Base-by-base conservation (phyloP, 169 alveolate species). In the Cytauxzoon felis region DNA sequence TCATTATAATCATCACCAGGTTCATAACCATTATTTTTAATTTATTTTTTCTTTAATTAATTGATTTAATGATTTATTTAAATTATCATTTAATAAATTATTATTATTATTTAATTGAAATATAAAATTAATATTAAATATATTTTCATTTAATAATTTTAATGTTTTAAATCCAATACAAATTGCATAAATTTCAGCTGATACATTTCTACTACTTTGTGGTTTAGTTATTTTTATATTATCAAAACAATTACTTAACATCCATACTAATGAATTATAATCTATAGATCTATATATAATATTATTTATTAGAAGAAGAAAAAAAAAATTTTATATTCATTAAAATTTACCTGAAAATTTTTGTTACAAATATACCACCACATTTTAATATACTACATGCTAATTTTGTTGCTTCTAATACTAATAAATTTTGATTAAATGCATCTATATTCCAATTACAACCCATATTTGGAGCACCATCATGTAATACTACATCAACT, bases 381-480 rank as follows among this genome's bases (percentile, higher is more conserved):
- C 75, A 82, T 65, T 69, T 60, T 29, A 87, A 72, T 42, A 87
- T 67, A 16, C 83, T 79, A 38, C 94, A 82, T 2, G 99, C 99
- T 29, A 96, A 70, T 72, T 94, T 92, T 34, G 93, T 79, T 11
- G 99, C 95, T 58, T 79, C 87, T 36, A 98, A 88, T 29, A 93
- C 98, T 64, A 98, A 82, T 52, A 94, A 98, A 67, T 94, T 95
- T 89, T 98, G 98, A 63, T 89, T 88, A 81, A 91, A 98, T 9
- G 99, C 99, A 88, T 98, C 99, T 71, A 91, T 90, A 19, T 94
- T 88, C 98, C 99, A 98, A 65, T 94, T 92, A 3, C 97, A 92
- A 45, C 99, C 99, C 67, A 98, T 98, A 82, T 98, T 98, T 11
- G 99, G 99, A 16, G 99, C 98, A 11, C 99, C 99, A 87, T 98